phyloP scores from a whole-genome alignment of 2,329 filamentous ascomycete species.

The Fusarium transvaalense region DNA sequence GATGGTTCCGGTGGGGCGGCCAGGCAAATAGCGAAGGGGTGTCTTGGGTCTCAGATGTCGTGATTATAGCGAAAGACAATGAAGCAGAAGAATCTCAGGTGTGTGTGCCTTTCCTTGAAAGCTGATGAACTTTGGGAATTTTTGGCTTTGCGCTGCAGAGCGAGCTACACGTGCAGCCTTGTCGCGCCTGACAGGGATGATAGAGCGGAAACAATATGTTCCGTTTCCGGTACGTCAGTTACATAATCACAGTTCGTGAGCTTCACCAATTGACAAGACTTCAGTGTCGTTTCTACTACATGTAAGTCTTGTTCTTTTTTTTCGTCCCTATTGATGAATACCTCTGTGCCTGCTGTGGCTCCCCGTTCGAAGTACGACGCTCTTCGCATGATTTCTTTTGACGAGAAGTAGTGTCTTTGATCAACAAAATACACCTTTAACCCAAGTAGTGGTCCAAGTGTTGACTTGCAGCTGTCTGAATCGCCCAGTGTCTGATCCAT shows the following conservation, averaged over 20 bases:
- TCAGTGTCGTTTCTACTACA: not conserved
- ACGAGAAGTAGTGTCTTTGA: not conserved
- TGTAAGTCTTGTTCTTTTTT: not conserved
- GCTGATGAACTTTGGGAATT: constrained; percentile 43
- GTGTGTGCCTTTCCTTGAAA: constrained; percentile 20
- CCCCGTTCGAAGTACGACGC: not conserved
- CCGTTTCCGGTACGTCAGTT: constrained; percentile 20
- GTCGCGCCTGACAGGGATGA: constrained; percentile 45
- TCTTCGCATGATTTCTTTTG: not conserved
- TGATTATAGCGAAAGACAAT: constrained; percentile 14
- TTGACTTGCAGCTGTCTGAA: constrained; percentile 24
- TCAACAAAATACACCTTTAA: not conserved
- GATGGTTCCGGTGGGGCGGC: constrained; percentile 9
- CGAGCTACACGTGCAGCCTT: constrained; percentile 49
- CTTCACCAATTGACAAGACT: not conserved
- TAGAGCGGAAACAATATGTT: constrained; percentile 31
- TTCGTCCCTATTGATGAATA: not conserved
- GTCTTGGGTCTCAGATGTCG: not conserved
- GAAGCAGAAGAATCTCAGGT: constrained; percentile 26
- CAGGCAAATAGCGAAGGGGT: constrained; percentile 1
- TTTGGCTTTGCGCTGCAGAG: constrained; percentile 45
- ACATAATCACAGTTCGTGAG: constrained; percentile 6
- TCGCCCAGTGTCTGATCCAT: constrained; percentile 36
- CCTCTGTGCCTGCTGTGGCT: no score
- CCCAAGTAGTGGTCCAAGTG: constrained; percentile 32